These are phyloP conservation scores for Amanita jacksonii DNA, from an alignment of 768 basidiomycete species.

Conservation along the genomic window DNA sequence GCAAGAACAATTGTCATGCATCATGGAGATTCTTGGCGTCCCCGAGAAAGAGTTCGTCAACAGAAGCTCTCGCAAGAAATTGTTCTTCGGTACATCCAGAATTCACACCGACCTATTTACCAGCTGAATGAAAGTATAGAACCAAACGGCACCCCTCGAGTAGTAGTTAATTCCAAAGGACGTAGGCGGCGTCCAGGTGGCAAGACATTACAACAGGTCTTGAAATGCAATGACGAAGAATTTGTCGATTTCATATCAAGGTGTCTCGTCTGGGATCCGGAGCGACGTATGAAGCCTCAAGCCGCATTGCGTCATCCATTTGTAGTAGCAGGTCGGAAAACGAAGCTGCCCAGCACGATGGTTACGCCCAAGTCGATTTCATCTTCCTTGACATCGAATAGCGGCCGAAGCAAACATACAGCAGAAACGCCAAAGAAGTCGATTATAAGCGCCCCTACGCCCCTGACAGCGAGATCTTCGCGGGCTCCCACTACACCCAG, in stretches of 20 bases:
- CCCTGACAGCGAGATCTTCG: slow-evolving; percentile 68
- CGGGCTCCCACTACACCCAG: slow-evolving; percentile 58
- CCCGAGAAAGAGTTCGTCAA: slow-evolving; percentile 95
- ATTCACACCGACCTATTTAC: slow-evolving; percentile 4
- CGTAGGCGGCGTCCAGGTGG: slow-evolving; percentile 85
- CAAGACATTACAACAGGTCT: slow-evolving; percentile 81
- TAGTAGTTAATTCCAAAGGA: slow-evolving; percentile 95
- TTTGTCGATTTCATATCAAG: slow-evolving; percentile 97
- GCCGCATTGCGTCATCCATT: slow-evolving; percentile 89
- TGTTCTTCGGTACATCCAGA: slow-evolving; percentile 79
- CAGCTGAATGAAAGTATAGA: slow-evolving; percentile 38
- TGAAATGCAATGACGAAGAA: slow-evolving; percentile 88
- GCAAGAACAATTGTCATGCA: slow-evolving; percentile 95
- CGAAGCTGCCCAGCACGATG: slow-evolving; percentile 34
- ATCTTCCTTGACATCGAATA: slow-evolving; percentile 48
- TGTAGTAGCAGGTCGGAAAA: slow-evolving; percentile 56
- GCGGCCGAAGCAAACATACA: slow-evolving; percentile 42
- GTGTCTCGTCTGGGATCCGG: slow-evolving; percentile 98
- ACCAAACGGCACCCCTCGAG: slow-evolving; percentile 84
- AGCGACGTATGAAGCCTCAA: slow-evolving; percentile 89
- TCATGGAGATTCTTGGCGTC: slow-evolving; percentile 97
- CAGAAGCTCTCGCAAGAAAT: slow-evolving; percentile 83
- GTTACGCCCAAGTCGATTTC: slow-evolving; percentile 44
- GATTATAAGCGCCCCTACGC: slow-evolving; percentile 81
- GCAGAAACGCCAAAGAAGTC: slow-evolving; percentile 81